Base-by-base conservation (phyloP, 768 basidiomycete genomes). In the Tylopilus felleus region DNA sequence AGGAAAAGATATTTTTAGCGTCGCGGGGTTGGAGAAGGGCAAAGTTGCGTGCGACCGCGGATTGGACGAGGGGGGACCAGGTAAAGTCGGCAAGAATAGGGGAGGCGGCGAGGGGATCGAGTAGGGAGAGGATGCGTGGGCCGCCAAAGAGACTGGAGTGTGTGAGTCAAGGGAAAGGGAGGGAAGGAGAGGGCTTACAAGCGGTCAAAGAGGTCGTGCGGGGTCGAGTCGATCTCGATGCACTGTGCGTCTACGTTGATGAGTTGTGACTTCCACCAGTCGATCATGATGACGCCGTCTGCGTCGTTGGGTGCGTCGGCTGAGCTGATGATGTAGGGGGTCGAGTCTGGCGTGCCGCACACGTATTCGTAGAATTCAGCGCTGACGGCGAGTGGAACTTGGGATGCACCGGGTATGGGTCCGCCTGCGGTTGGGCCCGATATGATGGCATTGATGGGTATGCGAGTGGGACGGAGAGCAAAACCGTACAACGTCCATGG, bases 401-500 rank as follows among this genome's bases (percentile, higher is more conserved):
- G 65, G 2, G 73, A 49, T 25, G 57, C 28, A 52, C 63, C 33
- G 7, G 69, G 49, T 56, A 71, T 69, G 25, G 73, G 69, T 0
- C 75, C 80, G 1, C 83, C 83, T 4, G 81, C 80, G 1, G 79
- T 72, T 5, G 82, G 81, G 1, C 84, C 83, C 0, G 77, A 72
- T 19, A 85, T 71, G 56, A 84, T 81, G 1, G 84, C 81, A 43
- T 83, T 82, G 38, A 85, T 61, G 0, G 85, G 85, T 43, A 84
- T 73, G 5, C 73, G 71, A 1, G 77, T 71, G 5, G 80, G 77
- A 21, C 82, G 75, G 49, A 84, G 70, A 0, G 78, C 71, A 51
- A 80, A 75, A 56, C 79, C 80, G 55, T 83, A 81, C 1, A 83
- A 48, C 3, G 80, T 79, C 65, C 80, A 84, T 4, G 78, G 77